These are phyloP conservation scores for Lomentospora prolificans DNA, from an alignment of 2,329 filamentous ascomycete genomes.

Conservation along the genomic window DNA sequence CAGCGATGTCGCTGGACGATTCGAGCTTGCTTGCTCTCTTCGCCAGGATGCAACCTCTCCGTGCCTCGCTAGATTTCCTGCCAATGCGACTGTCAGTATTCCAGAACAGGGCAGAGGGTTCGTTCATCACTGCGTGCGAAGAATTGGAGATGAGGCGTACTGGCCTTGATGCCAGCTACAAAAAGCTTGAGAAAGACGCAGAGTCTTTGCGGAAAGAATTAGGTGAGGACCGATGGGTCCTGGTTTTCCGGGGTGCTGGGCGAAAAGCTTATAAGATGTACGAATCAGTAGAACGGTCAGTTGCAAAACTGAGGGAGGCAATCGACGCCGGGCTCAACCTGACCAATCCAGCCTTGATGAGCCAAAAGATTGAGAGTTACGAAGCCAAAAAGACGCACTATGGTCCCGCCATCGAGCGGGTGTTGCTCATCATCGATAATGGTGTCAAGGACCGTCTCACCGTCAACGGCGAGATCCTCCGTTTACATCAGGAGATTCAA, in stretches of 20 bases:
- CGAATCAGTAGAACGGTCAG: constrained; percentile 83
- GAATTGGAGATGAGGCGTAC: constrained; percentile 70
- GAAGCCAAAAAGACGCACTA: constrained; percentile 94
- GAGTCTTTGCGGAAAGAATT: constrained; percentile 83
- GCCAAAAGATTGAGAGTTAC: constrained; percentile 84
- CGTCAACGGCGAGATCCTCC: constrained; percentile 88
- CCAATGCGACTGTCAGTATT: constrained; percentile 91
- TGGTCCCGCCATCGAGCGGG: constrained; percentile 81
- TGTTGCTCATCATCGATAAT: constrained; percentile 86
- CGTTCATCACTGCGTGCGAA: constrained; percentile 85
- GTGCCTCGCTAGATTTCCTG: constrained; percentile 88
- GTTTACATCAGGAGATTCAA: constrained; percentile 77
- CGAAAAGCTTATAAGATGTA: constrained; percentile 94
- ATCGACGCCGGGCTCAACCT: constrained; percentile 66
- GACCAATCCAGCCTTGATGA: constrained; percentile 58
- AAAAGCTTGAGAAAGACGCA: constrained; percentile 79
- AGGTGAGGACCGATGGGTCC: constrained; percentile 90
- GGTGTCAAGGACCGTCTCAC: constrained; percentile 94
- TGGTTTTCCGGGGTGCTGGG: constrained; percentile 89
- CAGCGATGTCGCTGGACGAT: constrained; percentile 62
- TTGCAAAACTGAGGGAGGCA: constrained; percentile 70
- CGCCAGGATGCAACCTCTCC: constrained; percentile 86
- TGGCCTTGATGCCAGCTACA: constrained; percentile 74
- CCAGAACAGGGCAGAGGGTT: constrained; percentile 60
- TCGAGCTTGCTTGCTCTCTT: constrained; percentile 82